Evolutionary conservation across 768 basidiomycete genomes (phyloP).

Genomic region (Suillus subalutaceus): DNA sequence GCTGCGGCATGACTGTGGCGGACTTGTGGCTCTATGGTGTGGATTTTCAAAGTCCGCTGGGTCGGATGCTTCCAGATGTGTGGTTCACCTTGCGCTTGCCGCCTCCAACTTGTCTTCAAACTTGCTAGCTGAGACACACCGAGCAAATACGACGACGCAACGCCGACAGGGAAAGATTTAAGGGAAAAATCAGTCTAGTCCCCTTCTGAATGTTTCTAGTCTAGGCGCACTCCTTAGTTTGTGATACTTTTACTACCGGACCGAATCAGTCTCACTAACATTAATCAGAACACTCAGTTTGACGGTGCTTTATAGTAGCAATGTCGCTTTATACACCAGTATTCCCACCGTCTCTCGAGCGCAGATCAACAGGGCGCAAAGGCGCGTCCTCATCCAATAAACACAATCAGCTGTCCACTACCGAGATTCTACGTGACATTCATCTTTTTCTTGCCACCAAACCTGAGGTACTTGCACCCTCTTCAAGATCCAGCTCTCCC

Average conservation of each 20-base stretch:
- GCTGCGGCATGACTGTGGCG: neutral
- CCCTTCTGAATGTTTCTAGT: neutral
- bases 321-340: conserved; percentile 41
- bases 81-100: conserved; percentile 1
- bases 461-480: conserved; percentile 35
- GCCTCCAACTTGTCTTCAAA: neutral
- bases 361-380: conserved; percentile 10
- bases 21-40: neutral
- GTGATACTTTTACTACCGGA: neutral
- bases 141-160: neutral
- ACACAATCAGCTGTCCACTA: conserved; percentile 16
- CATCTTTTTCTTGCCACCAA: conserved; percentile 36
- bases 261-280: too few species aligned
- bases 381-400: conserved; percentile 11
- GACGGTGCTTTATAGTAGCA: neutral
- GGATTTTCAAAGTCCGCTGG: conserved; percentile 4
- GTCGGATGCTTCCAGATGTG: too few species aligned
- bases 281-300: neutral
- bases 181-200: neutral
- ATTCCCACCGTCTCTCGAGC: conserved; percentile 29
- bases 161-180: neutral
- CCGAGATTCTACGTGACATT: conserved; percentile 32
- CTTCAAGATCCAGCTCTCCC: conserved; percentile 39
- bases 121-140: neutral
- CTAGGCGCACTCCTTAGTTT: neutral